These are phyloP conservation scores for Trichophyton mentagrophytes DNA, from an alignment of 2,329 filamentous ascomycete species.

Conservation along the genomic window DNA sequence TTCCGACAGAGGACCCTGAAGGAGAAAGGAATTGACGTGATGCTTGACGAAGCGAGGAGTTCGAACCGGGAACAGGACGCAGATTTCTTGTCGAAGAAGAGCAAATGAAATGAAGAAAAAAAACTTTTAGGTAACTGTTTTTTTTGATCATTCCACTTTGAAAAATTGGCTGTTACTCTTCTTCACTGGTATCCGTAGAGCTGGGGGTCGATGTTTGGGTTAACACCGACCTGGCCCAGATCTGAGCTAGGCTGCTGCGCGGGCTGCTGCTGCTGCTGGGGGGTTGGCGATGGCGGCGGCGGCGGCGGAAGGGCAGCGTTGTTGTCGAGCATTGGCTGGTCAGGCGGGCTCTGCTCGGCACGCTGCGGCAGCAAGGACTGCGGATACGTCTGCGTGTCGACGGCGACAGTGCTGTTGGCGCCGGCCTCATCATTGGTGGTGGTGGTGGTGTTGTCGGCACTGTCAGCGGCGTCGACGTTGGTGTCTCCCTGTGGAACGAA, in stretches of 20 bases:
- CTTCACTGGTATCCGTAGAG: slow-evolving; percentile 4
- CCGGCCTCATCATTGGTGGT: too few relatives aligned
- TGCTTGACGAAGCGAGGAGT: slow-evolving; percentile 81
- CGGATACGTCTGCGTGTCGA: not conserved
- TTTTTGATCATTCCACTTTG: too few relatives aligned
- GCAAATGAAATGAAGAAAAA: not conserved
- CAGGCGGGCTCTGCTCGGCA: not conserved
- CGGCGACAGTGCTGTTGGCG: too few relatives aligned
- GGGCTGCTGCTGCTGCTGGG: not conserved
- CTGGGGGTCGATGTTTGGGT: not conserved
- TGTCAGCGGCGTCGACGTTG: too few relatives aligned
- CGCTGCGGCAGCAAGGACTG: not conserved
- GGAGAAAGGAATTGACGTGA: slow-evolving; percentile 78
- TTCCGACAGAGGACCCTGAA: slow-evolving; percentile 78
- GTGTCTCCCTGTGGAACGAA: not conserved
- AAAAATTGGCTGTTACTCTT: not conserved
- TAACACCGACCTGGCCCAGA: too few relatives aligned
- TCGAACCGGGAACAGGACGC: slow-evolving; percentile 80
- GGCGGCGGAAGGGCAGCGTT: too few relatives aligned
- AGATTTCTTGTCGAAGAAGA: slow-evolving; percentile 2
- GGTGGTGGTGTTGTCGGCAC: too few relatives aligned
- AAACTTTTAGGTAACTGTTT: too few relatives aligned
- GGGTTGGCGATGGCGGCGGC: not conserved
- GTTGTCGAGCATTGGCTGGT: not conserved
- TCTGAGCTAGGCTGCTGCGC: not conserved